phyloP scores from a whole-genome alignment of 306 rosid genomes.

The Echinosophora koreensis region DNA sequence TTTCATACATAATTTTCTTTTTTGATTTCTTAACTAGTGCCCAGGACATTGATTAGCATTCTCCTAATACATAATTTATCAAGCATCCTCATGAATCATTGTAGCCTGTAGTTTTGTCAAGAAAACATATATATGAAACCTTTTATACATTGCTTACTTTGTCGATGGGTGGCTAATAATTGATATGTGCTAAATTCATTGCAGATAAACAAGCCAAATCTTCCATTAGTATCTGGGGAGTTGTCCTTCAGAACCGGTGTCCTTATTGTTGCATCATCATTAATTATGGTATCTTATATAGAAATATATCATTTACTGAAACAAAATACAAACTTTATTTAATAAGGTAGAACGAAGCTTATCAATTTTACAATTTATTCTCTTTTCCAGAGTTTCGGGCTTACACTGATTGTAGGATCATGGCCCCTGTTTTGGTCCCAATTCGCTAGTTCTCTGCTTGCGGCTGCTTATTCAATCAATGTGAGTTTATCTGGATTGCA shows the following conservation, averaged over 20 bases:
- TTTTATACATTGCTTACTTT: neutral
- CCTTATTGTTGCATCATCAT: slow-evolving; percentile 57
- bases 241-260: slow-evolving; percentile 64
- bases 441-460: too few species aligned
- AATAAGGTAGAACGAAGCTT: too few species aligned
- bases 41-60: too few species aligned
- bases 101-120: neutral
- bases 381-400: too few species aligned
- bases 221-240: slow-evolving; percentile 82
- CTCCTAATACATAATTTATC: neutral
- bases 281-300: slow-evolving; percentile 59
- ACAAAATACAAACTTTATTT: neutral
- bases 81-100: neutral
- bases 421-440: too few species aligned
- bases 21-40: too few species aligned
- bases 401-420: too few species aligned
- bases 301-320: neutral
- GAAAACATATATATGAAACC: neutral
- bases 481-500: too few species aligned
- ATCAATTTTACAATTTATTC: too few species aligned
- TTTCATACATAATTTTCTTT: too few species aligned
- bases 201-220: slow-evolving; percentile 84
- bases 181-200: slow-evolving; percentile 13
- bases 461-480: too few species aligned
- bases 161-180: neutral